A percentile compares a stretch with the other conserved stretches of the same genome.
These are phyloP conservation scores for Trichoderma erinaceum DNA, from an alignment of 495 filamentous ascomycete species.

Conservation along the genomic window DNA sequence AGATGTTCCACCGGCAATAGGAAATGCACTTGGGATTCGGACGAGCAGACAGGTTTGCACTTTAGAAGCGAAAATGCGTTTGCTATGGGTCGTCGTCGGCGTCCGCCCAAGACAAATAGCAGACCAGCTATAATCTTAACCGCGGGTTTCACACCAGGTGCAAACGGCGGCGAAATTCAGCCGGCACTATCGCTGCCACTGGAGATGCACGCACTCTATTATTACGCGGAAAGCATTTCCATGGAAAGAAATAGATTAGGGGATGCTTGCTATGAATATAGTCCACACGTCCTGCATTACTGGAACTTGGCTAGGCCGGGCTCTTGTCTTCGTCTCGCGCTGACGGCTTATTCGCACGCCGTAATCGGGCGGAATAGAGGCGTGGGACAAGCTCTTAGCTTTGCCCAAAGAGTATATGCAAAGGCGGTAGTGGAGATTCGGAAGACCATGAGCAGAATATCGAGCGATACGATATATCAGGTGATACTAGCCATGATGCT, in stretches of 20 bases:
- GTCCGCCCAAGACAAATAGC: slow-evolving; percentile 21
- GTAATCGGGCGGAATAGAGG: slow-evolving; percentile 24
- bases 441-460: slow-evolving; percentile 16
- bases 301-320: slow-evolving; percentile 18
- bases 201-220: slow-evolving; percentile 20
- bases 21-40: slow-evolving; percentile 25
- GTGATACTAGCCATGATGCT: slow-evolving; percentile 29
- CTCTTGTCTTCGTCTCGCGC: slow-evolving; percentile 27
- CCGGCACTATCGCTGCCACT: slow-evolving; percentile 16
- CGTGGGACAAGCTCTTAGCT: slow-evolving; percentile 17
- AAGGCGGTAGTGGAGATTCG: slow-evolving; percentile 16
- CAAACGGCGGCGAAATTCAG: slow-evolving; percentile 16
- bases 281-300: slow-evolving; percentile 21
- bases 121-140: neutral
- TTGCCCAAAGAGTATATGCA: slow-evolving; percentile 21
- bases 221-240: slow-evolving; percentile 18
- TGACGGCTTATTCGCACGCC: slow-evolving; percentile 28
- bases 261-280: slow-evolving; percentile 14
- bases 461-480: slow-evolving; percentile 27
- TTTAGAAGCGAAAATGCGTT: slow-evolving; percentile 33
- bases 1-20: slow-evolving; percentile 28
- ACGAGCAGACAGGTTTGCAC: slow-evolving; percentile 24
- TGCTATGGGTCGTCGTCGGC: slow-evolving; percentile 28
- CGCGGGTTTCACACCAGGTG: neutral
- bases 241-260: slow-evolving; percentile 22